Evolutionary conservation across 2,329 filamentous ascomycete species (phyloP).

Genomic region (Graphilbum ipis-grandicollis): DNA sequence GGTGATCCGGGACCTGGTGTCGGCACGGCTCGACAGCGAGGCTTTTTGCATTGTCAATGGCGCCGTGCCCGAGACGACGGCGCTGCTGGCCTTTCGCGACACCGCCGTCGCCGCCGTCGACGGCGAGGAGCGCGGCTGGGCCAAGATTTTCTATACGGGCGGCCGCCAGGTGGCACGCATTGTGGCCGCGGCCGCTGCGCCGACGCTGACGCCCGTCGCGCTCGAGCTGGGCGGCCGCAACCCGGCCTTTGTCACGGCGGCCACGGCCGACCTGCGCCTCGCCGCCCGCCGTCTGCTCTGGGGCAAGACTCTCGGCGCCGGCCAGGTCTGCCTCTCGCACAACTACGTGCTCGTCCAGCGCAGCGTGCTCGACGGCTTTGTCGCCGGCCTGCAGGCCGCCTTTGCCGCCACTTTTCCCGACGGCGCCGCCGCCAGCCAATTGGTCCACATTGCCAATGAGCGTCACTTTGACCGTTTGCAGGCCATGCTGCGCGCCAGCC

Average conservation of each 20-base stretch:
- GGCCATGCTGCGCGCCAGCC: slow-evolving; percentile 71
- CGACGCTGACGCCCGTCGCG: slow-evolving; percentile 70
- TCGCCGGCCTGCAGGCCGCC: slow-evolving; percentile 55
- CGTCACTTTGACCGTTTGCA: slow-evolving; percentile 69
- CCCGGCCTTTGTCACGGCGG: slow-evolving; percentile 78
- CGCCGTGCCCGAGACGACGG: slow-evolving; percentile 60
- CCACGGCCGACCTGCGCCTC: slow-evolving; percentile 53
- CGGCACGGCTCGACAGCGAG: slow-evolving; percentile 56
- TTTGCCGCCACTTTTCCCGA: slow-evolving; percentile 69
- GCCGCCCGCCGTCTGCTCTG: slow-evolving; percentile 75
- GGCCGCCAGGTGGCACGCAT: slow-evolving; percentile 65
- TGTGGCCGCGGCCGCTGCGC: slow-evolving; percentile 75
- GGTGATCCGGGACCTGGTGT: slow-evolving; percentile 62
- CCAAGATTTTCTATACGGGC: slow-evolving; percentile 97
- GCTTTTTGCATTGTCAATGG: slow-evolving; percentile 72
- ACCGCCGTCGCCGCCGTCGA: neutral
- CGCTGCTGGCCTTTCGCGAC: slow-evolving; percentile 50
- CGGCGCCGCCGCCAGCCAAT: slow-evolving; percentile 67
- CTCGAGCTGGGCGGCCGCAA: slow-evolving; percentile 87
- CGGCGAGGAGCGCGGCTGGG: slow-evolving; percentile 45
- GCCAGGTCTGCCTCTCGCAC: slow-evolving; percentile 83
- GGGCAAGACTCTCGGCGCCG: slow-evolving; percentile 74
- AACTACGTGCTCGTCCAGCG: slow-evolving; percentile 83
- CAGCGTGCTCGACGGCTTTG: slow-evolving; percentile 50
- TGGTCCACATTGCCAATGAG: slow-evolving; percentile 63